phyloP scores from a whole-genome alignment of 768 basidiomycete species.

The Trametes coccinea region DNA sequence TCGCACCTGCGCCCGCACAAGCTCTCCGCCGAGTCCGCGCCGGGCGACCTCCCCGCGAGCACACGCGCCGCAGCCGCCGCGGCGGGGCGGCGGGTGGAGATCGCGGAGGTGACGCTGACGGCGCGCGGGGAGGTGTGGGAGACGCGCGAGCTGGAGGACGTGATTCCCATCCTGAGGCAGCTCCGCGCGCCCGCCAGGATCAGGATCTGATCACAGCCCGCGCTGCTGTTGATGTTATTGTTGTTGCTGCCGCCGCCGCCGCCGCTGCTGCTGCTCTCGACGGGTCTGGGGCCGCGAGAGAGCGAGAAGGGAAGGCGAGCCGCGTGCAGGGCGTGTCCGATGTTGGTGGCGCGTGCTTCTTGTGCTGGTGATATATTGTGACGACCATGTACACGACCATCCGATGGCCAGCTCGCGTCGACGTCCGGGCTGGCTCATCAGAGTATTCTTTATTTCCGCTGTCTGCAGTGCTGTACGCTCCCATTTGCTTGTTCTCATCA shows the following conservation, averaged over 20 bases:
- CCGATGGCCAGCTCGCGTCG: too few species aligned
- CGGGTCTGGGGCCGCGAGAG: too few species aligned
- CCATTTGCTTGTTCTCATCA: neutral
- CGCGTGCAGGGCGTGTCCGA: too few species aligned
- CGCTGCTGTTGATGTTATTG: neutral
- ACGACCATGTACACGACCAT: too few species aligned
- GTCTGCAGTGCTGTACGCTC: neutral
- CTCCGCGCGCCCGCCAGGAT: slow-evolving; percentile 17
- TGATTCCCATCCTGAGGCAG: slow-evolving; percentile 22
- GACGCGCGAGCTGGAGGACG: slow-evolving; percentile 19
- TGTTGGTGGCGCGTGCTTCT: too few species aligned
- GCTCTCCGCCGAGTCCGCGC: too few species aligned
- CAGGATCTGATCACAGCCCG: slow-evolving; percentile 9
- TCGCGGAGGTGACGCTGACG: slow-evolving; percentile 18
- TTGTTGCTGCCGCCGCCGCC: neutral
- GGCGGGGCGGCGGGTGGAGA: slow-evolving; percentile 18
- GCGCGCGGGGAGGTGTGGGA: slow-evolving; percentile 19
- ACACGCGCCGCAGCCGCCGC: too few species aligned
- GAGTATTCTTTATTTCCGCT: neutral
- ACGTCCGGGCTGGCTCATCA: too few species aligned
- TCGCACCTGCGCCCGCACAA: neutral
- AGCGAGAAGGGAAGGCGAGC: too few species aligned
- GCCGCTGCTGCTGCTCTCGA: too few species aligned
- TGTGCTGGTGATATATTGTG: too few species aligned
- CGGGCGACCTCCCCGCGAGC: too few species aligned